Base-by-base conservation (phyloP, 768 basidiomycete genomes). In the Russula ochroleuca region DNA sequence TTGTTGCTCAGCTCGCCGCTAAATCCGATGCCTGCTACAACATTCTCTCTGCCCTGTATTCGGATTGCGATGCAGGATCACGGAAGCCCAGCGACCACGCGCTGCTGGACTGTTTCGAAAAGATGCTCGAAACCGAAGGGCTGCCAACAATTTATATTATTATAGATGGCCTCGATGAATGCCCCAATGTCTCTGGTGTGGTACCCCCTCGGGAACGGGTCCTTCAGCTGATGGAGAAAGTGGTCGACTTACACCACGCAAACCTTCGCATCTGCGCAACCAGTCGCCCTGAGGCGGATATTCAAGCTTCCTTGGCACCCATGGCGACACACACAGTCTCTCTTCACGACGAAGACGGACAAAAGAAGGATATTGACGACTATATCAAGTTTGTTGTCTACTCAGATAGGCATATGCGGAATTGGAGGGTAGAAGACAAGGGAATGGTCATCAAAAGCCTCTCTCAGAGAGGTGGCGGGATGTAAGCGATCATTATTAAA, bases 241-340 rank as follows among this genome's bases (percentile, higher is more conserved):
- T 56, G 15, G 40, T 41, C 8, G 25, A 31, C 3, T 41, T 40
- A 31, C 25, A n/a, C 38, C 17, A 13, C 10, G 8, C 25, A 10
- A 28, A 56, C 28, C 14, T 56, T 28, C 54, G 11, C 5, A 43
- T 56, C 5, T 56, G 54, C 19, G 25, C 8, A 1, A 56, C 40
- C 23, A 56, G 54, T 31, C 54, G 54, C 5, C 54, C 54, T 2
- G 54, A 56, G 10, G 54, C 40, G 25, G 54, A 56, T 31, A 56
- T 56, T 40, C 8, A 25, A 0, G 10, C 10, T 14, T 17, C 38
- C 17, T 17, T 43, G 10, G 17, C 37, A 7, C 9, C 25, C 19
- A 31, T 56, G 40, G 25, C 54, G 15, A 43, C 40, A 13, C 54
- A 56, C 17, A 56, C 21, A 5, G 17, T 56, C 2, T 56, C 54